Base-by-base conservation (phyloP, 305 asterid genomes). In the Fraxinus angustifolia region DNA sequence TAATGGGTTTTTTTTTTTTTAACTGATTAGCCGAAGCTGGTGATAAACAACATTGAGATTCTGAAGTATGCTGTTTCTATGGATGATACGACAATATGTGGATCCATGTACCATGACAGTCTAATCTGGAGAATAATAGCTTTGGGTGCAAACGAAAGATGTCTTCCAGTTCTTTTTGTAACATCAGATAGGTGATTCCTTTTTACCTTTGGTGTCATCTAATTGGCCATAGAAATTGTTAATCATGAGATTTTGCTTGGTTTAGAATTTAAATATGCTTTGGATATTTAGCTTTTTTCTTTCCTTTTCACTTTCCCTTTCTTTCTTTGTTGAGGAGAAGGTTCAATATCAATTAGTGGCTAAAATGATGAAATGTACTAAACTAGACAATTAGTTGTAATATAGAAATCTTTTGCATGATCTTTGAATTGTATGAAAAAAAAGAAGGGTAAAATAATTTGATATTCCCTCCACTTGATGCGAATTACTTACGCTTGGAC, bases 61-160 rank as follows among this genome's bases (percentile, higher is more conserved):
- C 85, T 95, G 87, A 95, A 93, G 94, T 82, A 84, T 84, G 98
- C 98, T 67, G 82, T 86, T 83, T 35, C 82, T 73, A 89, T 80
- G 33, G 94, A 91, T 91, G 95, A 92, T 87, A 80, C 89, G 73
- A 83, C 89, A 36, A 88, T 95, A 79, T 86, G 92, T 81, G 97
- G 94, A 77, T 87, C 98, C 79, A 86, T 89, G 94, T 95, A 93
- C 87, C 99, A 95, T 85, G 99, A 95, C 85, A 93, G 95, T 88
- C 89, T 95, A 85, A 91, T 95, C 81, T 95, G 98, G 98, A 94
- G 98, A 85, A 87, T 88, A 74, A 83, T 95, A 75, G 95, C 97
- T 72, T 84, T 95, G 92, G 97, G 99, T 80, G 97, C 91, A 38
- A 95, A 93, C 84, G 97, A 95, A 87, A 87, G 94, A 85, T 87